Evolutionary conservation across 176 grass and related monocot genomes (phyloP).

Genomic region (Triticum urartu): DNA sequence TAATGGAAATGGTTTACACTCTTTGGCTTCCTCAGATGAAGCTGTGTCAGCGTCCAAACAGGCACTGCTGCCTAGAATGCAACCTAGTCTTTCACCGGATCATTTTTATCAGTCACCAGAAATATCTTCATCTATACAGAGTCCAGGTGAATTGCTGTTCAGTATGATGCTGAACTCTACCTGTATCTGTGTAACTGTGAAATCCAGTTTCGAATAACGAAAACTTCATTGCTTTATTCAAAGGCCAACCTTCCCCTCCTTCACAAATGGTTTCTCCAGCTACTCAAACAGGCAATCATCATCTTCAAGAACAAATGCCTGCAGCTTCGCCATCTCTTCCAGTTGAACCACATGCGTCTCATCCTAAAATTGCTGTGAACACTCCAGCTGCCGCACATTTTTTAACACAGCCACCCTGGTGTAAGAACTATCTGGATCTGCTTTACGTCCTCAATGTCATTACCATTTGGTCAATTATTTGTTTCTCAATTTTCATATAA

Average conservation of each 20-base stretch:
- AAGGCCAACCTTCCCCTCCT: neutral
- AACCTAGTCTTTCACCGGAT: constrained; percentile 24
- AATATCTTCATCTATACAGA: constrained; percentile 25
- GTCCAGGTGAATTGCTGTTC: constrained; percentile 22
- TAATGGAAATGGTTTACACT: constrained; percentile 20
- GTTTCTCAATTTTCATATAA: neutral
- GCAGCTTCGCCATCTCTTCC: constrained; percentile 37
- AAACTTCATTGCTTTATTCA: constrained; percentile 11
- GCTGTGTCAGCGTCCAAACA: constrained; percentile 13
- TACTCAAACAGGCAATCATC: constrained; percentile 6
- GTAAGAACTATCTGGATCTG: constrained; percentile 25
- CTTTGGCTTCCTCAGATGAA: constrained; percentile 22
- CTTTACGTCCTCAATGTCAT: neutral
- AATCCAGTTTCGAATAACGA: constrained; percentile 8
- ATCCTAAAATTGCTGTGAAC: constrained; percentile 10
- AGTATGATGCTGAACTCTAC: constrained; percentile 24
- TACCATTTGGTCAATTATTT: neutral
- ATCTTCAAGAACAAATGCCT: constrained; percentile 15
- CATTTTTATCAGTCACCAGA: constrained; percentile 17
- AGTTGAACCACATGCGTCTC: constrained; percentile 18
- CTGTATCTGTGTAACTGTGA: neutral
- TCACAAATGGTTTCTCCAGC: constrained; percentile 21
- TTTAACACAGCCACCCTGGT: constrained; percentile 15
- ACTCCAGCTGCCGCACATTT: constrained; percentile 23
- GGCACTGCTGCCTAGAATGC: constrained; percentile 27